Evolutionary conservation across 2,329 filamentous ascomycete species (phyloP).

Genomic region (Tricladium varicosporioides): DNA sequence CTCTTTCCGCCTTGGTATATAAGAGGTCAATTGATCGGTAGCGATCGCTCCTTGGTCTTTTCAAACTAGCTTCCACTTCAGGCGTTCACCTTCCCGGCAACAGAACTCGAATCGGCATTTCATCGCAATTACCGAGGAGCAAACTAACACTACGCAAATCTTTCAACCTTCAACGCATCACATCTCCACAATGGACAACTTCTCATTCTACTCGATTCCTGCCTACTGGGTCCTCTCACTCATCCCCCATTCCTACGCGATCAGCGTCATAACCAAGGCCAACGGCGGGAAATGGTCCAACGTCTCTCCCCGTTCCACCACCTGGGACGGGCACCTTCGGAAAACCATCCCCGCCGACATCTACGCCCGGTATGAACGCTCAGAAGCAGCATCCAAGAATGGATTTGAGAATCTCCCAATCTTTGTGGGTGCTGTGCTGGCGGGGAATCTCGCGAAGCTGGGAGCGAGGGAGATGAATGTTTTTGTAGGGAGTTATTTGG

Average conservation of each 20-base stretch:
- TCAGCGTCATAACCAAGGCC: slow-evolving; percentile 31
- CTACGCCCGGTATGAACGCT: slow-evolving; percentile 43
- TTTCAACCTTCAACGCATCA: too few species aligned
- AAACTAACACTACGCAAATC: too few species aligned
- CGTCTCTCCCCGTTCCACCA: slow-evolving; percentile 39
- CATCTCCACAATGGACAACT: neutral
- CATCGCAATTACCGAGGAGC: too few species aligned
- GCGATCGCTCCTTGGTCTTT: too few species aligned
- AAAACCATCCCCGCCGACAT: slow-evolving; percentile 36
- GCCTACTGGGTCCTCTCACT: slow-evolving; percentile 42
- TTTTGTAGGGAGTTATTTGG: slow-evolving; percentile 12
- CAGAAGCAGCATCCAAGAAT: slow-evolving; percentile 44
- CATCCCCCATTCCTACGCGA: slow-evolving; percentile 40
- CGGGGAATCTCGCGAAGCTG: slow-evolving; percentile 40
- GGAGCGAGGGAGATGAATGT: slow-evolving; percentile 19
- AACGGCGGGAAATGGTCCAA: slow-evolving; percentile 42
- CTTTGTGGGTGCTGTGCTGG: slow-evolving; percentile 42
- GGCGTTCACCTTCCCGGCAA: too few species aligned
- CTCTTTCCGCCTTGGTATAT: too few species aligned
- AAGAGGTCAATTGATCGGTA: too few species aligned
- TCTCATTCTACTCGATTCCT: slow-evolving; percentile 38
- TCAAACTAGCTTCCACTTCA: too few species aligned
- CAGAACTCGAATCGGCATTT: too few species aligned
- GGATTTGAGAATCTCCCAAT: slow-evolving; percentile 45
- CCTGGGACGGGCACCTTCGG: slow-evolving; percentile 36